Percentiles rank a stretch among this genome's conserved stretches.
Evolutionary conservation across 768 basidiomycete species (phyloP).

Genomic region (Russula emetica): DNA sequence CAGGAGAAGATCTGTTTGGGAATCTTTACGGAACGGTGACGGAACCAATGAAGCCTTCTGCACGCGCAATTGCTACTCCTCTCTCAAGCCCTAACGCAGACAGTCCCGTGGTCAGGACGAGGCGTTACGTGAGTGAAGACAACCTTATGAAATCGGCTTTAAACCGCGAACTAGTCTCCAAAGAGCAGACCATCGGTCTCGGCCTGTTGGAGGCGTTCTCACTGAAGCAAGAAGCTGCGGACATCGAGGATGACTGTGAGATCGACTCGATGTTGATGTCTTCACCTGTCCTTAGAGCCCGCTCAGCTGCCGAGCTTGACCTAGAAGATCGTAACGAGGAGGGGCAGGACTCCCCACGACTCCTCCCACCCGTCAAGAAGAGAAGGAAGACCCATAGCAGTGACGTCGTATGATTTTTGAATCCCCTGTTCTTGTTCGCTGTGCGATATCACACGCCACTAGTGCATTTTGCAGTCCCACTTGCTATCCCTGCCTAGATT

Average conservation of each 20-base stretch:
- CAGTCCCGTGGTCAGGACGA: constrained; percentile 27
- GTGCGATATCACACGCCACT: background rate
- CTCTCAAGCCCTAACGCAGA: constrained; percentile 26
- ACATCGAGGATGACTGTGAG: constrained; percentile 24
- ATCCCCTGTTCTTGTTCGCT: background rate
- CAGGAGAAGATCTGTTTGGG: constrained; percentile 25
- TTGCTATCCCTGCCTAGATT: constrained; percentile 6
- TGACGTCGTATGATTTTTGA: constrained; percentile 3
- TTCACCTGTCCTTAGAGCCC: constrained; percentile 25
- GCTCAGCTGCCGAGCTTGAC: constrained; percentile 6
- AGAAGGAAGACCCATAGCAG: constrained; percentile 34
- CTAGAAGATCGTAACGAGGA: constrained; percentile 27
- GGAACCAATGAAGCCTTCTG: constrained; percentile 17
- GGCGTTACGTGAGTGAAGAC: constrained; percentile 23
- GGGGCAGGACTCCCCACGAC: background rate
- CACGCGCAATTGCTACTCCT: constrained; percentile 14
- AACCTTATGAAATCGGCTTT: constrained; percentile 17
- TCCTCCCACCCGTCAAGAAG: constrained; percentile 32
- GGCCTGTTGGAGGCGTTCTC: constrained; percentile 34
- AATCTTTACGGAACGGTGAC: constrained; percentile 17
- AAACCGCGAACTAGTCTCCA: constrained; percentile 15
- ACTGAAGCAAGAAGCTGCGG: constrained; percentile 20
- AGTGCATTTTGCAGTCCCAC: constrained; percentile 1
- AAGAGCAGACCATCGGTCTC: constrained; percentile 25
- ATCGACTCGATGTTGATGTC: constrained; percentile 28